These are phyloP conservation scores for Baorangia bicolor DNA, from an alignment of 768 basidiomycete species.

Conservation along the genomic window DNA sequence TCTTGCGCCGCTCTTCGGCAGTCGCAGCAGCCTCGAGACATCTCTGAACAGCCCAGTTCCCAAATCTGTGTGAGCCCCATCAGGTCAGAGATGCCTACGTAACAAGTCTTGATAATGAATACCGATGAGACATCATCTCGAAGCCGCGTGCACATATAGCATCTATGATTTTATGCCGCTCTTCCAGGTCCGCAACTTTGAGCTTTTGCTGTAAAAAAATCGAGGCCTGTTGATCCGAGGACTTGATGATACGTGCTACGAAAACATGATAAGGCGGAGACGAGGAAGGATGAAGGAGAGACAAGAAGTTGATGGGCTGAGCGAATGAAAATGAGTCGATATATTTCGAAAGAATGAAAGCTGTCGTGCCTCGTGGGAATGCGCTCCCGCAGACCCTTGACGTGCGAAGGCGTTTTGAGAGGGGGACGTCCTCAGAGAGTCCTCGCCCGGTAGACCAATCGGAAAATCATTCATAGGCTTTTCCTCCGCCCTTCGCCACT, in stretches of 20 bases:
- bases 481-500: slow-evolving; percentile 46
- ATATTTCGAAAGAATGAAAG: slow-evolving; percentile 2
- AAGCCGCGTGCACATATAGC: slow-evolving; percentile 82
- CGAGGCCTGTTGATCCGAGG: slow-evolving; percentile 87
- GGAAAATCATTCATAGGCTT: slow-evolving; percentile 22
- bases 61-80: slow-evolving; percentile 54
- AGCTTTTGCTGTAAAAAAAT: slow-evolving; percentile 90
- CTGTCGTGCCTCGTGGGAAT: slow-evolving; percentile 52
- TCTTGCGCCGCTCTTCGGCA: slow-evolving; percentile 72
- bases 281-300: slow-evolving; percentile 80
- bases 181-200: slow-evolving; percentile 77
- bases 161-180: slow-evolving; percentile 81
- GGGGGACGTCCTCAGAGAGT: slow-evolving; percentile 29
- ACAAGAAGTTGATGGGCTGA: slow-evolving; percentile 88
- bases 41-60: slow-evolving; percentile 89
- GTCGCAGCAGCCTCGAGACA: slow-evolving; percentile 80
- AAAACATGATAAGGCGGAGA: slow-evolving; percentile 82
- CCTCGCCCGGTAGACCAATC: slow-evolving; percentile 27
- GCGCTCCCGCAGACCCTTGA: slow-evolving; percentile 26
- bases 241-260: slow-evolving; percentile 83
- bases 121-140: slow-evolving; percentile 93
- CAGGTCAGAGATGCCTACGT: slow-evolving; percentile 5
- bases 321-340: slow-evolving; percentile 11
- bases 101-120: slow-evolving; percentile 2
- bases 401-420: slow-evolving; percentile 28